Evolutionary conservation across 1,284 basidiomycete genomes (phyloP).

Genomic region (Trichosporon sp.): DNA sequence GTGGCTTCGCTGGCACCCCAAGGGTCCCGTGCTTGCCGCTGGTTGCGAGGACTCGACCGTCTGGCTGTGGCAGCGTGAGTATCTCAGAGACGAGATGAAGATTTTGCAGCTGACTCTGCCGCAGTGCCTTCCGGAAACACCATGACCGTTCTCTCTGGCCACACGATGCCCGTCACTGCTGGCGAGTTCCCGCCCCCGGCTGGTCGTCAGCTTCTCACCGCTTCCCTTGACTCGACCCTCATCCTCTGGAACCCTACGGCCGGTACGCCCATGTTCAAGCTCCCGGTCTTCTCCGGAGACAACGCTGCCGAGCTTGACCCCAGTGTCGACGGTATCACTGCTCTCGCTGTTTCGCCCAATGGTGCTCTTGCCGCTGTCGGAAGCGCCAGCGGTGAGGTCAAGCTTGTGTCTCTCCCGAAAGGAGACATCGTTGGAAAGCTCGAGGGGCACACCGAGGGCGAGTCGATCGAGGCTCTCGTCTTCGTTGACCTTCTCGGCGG

Average conservation of each 20-base stretch:
- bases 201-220: slow-evolving; percentile 82
- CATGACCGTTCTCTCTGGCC: slow-evolving; percentile 93
- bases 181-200: slow-evolving; percentile 68
- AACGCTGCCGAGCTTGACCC: slow-evolving; percentile 55
- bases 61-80: slow-evolving; percentile 93
- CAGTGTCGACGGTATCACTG: slow-evolving; percentile 68
- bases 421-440: slow-evolving; percentile 76
- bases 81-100: not conserved
- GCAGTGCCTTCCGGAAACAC: slow-evolving; percentile 88
- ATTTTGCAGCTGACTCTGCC: not conserved
- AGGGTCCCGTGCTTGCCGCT: slow-evolving; percentile 78
- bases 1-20: slow-evolving; percentile 97
- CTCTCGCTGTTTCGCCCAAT: slow-evolving; percentile 73
- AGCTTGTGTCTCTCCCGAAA: slow-evolving; percentile 77
- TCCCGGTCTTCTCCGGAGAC: slow-evolving; percentile 45
- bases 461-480: slow-evolving; percentile 81
- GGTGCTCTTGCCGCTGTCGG: slow-evolving; percentile 85
- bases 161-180: slow-evolving; percentile 76
- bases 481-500: slow-evolving; percentile 72
- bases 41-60: slow-evolving; percentile 90
- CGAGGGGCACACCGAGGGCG: slow-evolving; percentile 77
- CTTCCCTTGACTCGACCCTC: slow-evolving; percentile 73
- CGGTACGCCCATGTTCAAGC: slow-evolving; percentile 60
- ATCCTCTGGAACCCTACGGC: slow-evolving; percentile 86
- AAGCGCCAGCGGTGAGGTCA: slow-evolving; percentile 72